Conservation (phyloP, 2,329 filamentous ascomycete species). For the Fusarium floridanum region DNA sequence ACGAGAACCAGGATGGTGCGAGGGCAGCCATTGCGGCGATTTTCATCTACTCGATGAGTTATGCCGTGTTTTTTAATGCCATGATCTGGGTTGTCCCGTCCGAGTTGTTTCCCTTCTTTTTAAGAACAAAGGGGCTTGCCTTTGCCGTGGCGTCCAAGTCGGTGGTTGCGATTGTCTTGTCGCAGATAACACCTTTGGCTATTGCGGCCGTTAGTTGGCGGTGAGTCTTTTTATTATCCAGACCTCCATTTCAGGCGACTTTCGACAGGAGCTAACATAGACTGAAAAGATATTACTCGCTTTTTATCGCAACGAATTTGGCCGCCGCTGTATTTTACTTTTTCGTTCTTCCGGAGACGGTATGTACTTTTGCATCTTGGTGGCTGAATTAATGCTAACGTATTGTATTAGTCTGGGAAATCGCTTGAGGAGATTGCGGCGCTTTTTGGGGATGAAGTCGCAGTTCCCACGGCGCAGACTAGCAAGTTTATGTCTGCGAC, state of each 20-base stretch:
- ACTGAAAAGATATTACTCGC: not conserved
- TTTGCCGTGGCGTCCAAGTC: constrained; percentile 45
- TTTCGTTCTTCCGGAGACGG: not conserved
- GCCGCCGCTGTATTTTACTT: not conserved
- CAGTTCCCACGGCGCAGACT: not conserved
- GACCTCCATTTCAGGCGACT: not conserved
- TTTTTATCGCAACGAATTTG: not conserved
- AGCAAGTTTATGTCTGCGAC: not conserved
- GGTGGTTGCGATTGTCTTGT: constrained; percentile 47
- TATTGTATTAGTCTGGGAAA: not conserved
- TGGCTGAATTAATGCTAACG: not conserved
- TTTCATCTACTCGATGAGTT: constrained; percentile 48
- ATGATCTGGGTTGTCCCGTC: constrained; percentile 48
- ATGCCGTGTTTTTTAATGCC: constrained; percentile 51
- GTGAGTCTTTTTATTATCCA: not conserved
- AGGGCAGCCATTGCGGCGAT: constrained; percentile 47
- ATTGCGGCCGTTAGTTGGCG: not conserved
- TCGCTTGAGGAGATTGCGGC: constrained; percentile 4
- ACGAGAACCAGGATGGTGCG: constrained; percentile 33
- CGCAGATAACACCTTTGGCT: constrained; percentile 41
- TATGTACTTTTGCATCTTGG: not conserved
- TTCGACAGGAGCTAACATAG: not conserved
- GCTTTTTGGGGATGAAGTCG: not conserved
- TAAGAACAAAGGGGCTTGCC: constrained; percentile 33
- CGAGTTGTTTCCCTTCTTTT: constrained; percentile 44